Evolutionary conservation across 192 early-diverging fungal genomes (phyloP), one percentile per base, ranked within the genome.

Genomic region (Gonapodya sp.): DNA sequence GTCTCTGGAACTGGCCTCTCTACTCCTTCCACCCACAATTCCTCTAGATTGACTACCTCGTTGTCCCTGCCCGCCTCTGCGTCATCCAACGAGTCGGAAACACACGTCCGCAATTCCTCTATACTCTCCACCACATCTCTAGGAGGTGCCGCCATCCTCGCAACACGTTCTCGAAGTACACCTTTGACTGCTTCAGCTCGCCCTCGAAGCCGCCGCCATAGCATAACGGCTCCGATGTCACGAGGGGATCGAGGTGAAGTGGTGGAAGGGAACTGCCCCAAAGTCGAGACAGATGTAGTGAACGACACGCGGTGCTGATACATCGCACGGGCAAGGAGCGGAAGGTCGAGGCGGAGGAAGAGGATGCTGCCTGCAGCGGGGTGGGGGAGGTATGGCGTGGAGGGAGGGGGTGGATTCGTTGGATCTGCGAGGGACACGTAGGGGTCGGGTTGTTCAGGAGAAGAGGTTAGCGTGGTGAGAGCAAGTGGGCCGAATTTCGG

Each of bases 301-400:
- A n/a, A n/a, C n/a, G n/a, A n/a, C n/a, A n/a, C n/a, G 8, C 24
- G 8, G 46, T 64, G 46, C 8, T 64, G 46, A 8, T 16, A 16
- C 46, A 64, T 64, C 46, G 46, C 46, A 64, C 46, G 46, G 46
- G 46, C 46, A 64, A 64, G 46, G 46, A 64, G 46, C 24, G 46
- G 46, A 64, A 64, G 46, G 24, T 64, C 46, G 46, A 64, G 46
- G 46, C 46, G 46, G 24, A 64, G 46, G 46, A 64, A 64, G 8
- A 64, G 24, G 24, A 64, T 64, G 46, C 8, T 64, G 46, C 46
- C 46, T 24, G 46, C 8, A 16, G 46, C 8, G 46, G 46, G 46
- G 46, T 64, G 46, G 8, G 46, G 46, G 46, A 64, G 46, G 46
- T 64, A 64, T 16, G 46, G 46, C 24, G 46, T 64, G 8, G 46